phyloP scores from a whole-genome alignment of 768 basidiomycete genomes.

The Mycena maculata region DNA sequence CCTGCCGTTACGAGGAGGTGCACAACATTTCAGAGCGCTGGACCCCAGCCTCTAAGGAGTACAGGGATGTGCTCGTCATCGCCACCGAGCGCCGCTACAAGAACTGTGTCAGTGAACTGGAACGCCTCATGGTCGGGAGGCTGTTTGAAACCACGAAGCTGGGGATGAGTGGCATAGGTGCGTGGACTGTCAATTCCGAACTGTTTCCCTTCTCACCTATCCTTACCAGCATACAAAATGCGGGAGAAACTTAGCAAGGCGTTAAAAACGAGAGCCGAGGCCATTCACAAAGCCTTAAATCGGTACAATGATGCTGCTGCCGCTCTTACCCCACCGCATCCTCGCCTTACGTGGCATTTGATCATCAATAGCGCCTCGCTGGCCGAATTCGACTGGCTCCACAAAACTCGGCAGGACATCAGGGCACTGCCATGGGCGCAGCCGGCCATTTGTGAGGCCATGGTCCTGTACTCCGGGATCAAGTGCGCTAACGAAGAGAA shows the following conservation, averaged over 20 bases:
- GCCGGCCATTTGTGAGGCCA: conserved; percentile 10
- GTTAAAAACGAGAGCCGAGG: conserved; percentile 21
- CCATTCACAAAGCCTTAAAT: conserved; percentile 27
- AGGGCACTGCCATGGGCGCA: conserved; percentile 13
- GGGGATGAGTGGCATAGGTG: no score
- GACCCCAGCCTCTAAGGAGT: not conserved
- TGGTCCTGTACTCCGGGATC: conserved; percentile 29
- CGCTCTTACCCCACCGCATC: conserved; percentile 13
- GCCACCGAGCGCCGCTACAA: conserved; percentile 14
- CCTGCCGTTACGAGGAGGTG: not conserved
- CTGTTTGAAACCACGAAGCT: no score
- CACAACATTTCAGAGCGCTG: not conserved
- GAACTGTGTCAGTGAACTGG: conserved; percentile 5
- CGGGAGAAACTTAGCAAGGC: conserved; percentile 32
- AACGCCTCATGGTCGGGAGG: no score
- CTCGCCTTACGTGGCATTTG: conserved; percentile 25
- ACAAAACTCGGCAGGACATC: conserved; percentile 23
- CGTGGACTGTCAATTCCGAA: conserved; percentile 1
- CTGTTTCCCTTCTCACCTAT: not conserved
- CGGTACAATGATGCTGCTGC: conserved; percentile 29
- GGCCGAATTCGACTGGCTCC: conserved; percentile 36
- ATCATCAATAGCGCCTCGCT: conserved; percentile 34
- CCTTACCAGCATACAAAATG: conserved; percentile 28
- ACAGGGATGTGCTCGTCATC: not conserved
- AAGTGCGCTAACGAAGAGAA: conserved; percentile 39